Conservation (phyloP, 176 grass and related monocot genomes). For the Phragmites australis region DNA sequence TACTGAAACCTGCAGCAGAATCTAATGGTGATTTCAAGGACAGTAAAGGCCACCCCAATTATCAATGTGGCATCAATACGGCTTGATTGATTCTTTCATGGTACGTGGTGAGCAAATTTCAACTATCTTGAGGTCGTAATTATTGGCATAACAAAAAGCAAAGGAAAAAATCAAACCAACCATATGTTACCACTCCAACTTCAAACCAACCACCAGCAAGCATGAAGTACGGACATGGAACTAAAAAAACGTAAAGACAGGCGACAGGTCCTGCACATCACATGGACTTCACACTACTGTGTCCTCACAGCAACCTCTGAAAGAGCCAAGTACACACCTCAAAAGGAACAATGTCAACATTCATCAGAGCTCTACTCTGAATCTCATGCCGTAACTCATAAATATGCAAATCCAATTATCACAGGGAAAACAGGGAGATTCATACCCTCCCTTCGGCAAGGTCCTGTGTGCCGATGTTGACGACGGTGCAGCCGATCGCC, state of each 20-base stretch:
- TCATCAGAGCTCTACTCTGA: slow-evolving; percentile 19
- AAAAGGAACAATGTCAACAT: slow-evolving; percentile 25
- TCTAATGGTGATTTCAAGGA: slow-evolving; percentile 2
- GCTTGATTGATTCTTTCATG: slow-evolving; percentile 12
- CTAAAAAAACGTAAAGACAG: slow-evolving; percentile 21
- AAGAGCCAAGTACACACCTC: slow-evolving; percentile 27
- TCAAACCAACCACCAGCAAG: slow-evolving; percentile 38
- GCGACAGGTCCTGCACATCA: slow-evolving; percentile 21
- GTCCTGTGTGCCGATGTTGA: slow-evolving; percentile 96
- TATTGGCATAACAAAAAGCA: slow-evolving; percentile 12
- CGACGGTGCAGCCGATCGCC: slow-evolving; percentile 92
- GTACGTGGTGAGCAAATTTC: slow-evolving; percentile 8
- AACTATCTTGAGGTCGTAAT: neutral
- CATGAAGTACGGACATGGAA: slow-evolving; percentile 39
- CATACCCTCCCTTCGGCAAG: slow-evolving; percentile 88
- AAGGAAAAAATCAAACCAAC: slow-evolving; percentile 7
- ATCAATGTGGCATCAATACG: neutral
- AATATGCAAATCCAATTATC: neutral
- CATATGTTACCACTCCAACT: slow-evolving; percentile 33
- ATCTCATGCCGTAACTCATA: slow-evolving; percentile 13
- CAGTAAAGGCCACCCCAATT: neutral
- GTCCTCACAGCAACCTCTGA: slow-evolving; percentile 19
- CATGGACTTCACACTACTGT: slow-evolving; percentile 35
- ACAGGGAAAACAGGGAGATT: slow-evolving; percentile 23
- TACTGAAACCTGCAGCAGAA: neutral